phyloP scores from a whole-genome alignment of 306 rosid species.

The Delonix regia region DNA sequence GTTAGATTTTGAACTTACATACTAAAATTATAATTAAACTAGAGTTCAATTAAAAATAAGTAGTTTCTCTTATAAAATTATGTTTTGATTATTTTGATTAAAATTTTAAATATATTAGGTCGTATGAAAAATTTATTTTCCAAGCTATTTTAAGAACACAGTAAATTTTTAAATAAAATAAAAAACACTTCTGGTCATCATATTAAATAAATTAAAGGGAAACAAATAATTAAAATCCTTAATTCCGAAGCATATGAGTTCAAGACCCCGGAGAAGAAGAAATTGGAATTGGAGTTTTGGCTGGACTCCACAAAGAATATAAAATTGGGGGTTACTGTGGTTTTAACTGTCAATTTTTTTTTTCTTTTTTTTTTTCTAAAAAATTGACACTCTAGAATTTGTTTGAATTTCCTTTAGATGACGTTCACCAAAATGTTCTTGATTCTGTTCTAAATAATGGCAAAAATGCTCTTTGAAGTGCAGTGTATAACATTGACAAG shows the following conservation, averaged over 20 bases:
- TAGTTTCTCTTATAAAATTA: no score
- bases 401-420: background rate
- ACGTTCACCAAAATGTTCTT: background rate
- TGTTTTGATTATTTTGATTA: no score
- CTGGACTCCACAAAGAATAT: conserved; percentile 15
- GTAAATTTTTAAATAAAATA: no score
- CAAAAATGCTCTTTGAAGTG: background rate
- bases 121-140: no score
- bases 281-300: background rate
- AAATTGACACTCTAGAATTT: background rate
- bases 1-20: no score
- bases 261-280: background rate
- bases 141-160: no score
- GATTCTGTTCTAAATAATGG: background rate
- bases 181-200: background rate
- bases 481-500: background rate
- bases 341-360: background rate
- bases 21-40: no score
- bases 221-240: background rate
- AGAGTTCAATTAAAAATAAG: no score
- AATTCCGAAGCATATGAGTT: background rate
- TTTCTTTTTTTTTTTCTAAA: background rate
- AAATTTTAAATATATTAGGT: no score
- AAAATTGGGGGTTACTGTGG: background rate
- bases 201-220: background rate